A percentile compares a stretch with the other conserved stretches of the same genome.
These are phyloP conservation scores for Pseudocercospora fijiensis DNA, from an alignment of 2,329 filamentous ascomycete genomes.

Conservation along the genomic window DNA sequence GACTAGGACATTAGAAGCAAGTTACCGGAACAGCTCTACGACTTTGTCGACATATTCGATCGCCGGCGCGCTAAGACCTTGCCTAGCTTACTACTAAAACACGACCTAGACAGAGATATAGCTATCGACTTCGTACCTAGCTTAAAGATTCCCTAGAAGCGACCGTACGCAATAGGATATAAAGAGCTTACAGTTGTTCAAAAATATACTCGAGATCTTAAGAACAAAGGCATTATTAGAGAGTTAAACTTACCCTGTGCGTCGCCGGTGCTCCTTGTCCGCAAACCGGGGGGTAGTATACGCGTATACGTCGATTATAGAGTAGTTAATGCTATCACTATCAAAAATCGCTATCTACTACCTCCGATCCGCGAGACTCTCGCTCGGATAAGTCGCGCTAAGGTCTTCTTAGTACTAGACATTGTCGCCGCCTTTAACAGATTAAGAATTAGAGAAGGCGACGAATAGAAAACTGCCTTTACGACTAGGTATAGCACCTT, in stretches of 20 bases:
- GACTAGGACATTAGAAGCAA: background rate
- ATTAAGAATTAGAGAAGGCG: background rate
- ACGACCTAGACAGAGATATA: background rate
- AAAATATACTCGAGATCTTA: background rate
- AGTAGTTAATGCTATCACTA: background rate
- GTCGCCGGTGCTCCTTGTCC: background rate
- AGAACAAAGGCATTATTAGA: background rate
- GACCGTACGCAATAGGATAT: background rate
- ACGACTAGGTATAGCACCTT: background rate
- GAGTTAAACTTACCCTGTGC: background rate
- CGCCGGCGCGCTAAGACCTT: background rate
- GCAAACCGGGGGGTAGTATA: background rate
- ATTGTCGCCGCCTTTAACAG: background rate
- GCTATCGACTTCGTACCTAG: background rate
- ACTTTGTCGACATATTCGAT: background rate
- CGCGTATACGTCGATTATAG: background rate
- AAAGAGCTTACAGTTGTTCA: background rate
- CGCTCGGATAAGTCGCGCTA: background rate
- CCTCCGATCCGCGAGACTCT: background rate
- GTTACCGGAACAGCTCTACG: background rate
- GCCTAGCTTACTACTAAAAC: background rate
- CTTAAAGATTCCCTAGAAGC: background rate
- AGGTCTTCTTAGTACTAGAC: background rate
- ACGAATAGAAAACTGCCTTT: background rate
- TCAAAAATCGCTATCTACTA: background rate